Evolutionary conservation across 1,284 basidiomycete genomes (phyloP).

Genomic region (Fomes fomentarius): DNA sequence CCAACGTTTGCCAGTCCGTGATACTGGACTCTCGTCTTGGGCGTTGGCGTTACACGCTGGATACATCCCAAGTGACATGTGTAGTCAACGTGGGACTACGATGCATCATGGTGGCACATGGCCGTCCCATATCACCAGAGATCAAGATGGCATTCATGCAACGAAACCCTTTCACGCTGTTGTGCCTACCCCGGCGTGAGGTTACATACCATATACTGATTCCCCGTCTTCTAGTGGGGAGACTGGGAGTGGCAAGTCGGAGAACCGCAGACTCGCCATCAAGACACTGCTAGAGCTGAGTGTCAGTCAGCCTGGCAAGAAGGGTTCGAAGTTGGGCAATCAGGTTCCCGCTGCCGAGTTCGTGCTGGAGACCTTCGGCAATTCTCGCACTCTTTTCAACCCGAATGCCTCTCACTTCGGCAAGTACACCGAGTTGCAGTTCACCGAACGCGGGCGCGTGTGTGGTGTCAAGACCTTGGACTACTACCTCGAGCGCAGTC

Average conservation of each 20-base stretch:
- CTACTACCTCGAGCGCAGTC: slow-evolving; percentile 93
- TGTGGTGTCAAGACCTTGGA: slow-evolving; percentile 94
- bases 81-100: no score
- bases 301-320: slow-evolving; percentile 90
- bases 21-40: no score
- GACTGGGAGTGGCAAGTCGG: slow-evolving; percentile 92
- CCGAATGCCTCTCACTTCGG: slow-evolving; percentile 91
- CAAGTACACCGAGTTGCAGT: slow-evolving; percentile 94
- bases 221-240: slow-evolving; percentile 69
- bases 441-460: slow-evolving; percentile 87
- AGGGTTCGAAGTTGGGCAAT: slow-evolving; percentile 83
- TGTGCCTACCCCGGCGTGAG: no score
- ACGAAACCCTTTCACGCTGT: no score
- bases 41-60: no score
- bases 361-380: slow-evolving; percentile 92
- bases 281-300: slow-evolving; percentile 90
- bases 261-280: slow-evolving; percentile 88
- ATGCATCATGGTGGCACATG: no score
- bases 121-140: no score
- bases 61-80: no score
- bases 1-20: no score
- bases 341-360: slow-evolving; percentile 95
- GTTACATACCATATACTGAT: no score
- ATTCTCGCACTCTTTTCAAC: slow-evolving; percentile 88
- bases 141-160: no score